Percentiles rank a stretch among this genome's conserved stretches.
Evolutionary conservation across 2,329 filamentous ascomycete genomes (phyloP).

Genomic region (Exophiala bonariae): DNA sequence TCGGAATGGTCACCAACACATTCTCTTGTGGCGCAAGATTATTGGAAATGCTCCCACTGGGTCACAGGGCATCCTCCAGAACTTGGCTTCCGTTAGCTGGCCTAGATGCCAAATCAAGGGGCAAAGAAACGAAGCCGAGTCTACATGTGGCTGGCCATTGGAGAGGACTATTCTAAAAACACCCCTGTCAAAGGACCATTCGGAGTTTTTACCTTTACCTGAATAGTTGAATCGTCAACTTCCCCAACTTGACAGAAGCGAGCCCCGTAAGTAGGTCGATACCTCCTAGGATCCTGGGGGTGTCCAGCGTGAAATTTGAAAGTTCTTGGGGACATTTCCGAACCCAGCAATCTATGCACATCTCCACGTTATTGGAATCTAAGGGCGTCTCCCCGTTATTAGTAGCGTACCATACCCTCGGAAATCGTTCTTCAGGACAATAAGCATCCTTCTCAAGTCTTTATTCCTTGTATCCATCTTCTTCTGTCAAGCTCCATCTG

Average conservation of each 20-base stretch:
- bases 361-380: no score
- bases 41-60: not conserved
- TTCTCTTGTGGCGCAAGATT: not conserved
- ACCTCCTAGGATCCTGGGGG: not conserved
- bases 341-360: not conserved
- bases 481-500: not conserved
- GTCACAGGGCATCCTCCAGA: not conserved
- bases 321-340: constrained; percentile 3
- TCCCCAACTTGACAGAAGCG: not conserved
- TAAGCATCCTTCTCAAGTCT: not conserved
- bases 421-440: not conserved
- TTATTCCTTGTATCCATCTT: not conserved
- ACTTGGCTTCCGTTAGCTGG: not conserved
- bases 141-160: not conserved
- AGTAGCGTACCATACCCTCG: not conserved
- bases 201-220: not conserved
- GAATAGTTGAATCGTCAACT: not conserved
- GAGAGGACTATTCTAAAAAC: not conserved
- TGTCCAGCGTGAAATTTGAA: not conserved
- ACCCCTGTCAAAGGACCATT: not conserved
- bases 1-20: not conserved
- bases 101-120: not conserved
- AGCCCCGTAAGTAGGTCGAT: not conserved
- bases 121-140: not conserved
- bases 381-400: not conserved